These are phyloP conservation scores for Cyberlindnera meyerae DNA, from an alignment of 805 yeast genomes.

Conservation along the genomic window DNA sequence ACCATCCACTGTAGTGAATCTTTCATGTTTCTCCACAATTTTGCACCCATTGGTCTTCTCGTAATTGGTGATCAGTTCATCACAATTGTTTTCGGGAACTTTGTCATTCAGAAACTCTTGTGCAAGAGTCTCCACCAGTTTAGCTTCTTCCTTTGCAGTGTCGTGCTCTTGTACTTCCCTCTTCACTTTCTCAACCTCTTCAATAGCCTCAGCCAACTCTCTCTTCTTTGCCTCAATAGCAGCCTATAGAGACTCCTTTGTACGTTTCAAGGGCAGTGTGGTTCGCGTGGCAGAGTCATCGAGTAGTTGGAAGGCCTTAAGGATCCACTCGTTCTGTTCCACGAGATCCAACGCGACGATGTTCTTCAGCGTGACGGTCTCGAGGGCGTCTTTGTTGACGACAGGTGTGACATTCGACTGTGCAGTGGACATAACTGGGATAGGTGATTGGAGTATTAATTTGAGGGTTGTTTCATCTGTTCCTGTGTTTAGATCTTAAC, in stretches of 20 bases:
- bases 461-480: too few relatives aligned
- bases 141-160: conserved; percentile 3
- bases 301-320: conserved; percentile 19
- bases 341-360: conserved; percentile 24
- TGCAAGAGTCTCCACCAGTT: conserved; percentile 15
- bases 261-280: conserved; percentile 3
- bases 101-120: conserved; percentile 18
- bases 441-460: background rate
- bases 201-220: conserved; percentile 3
- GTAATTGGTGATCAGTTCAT: conserved; percentile 11
- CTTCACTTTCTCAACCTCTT: conserved; percentile 10
- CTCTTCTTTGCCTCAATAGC: conserved; percentile 8
- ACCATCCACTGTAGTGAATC: conserved; percentile 6
- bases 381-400: conserved; percentile 12
- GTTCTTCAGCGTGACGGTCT: conserved; percentile 25
- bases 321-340: conserved; percentile 21
- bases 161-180: too few relatives aligned
- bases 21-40: conserved; percentile 8
- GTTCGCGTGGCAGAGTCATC: conserved; percentile 15
- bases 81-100: conserved; percentile 14
- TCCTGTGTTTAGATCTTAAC: too few relatives aligned
- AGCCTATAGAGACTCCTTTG: conserved; percentile 9
- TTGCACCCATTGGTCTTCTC: conserved; percentile 16
- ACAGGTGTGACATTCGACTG: conserved; percentile 21
- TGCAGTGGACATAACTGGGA: conserved; percentile 15